Percentiles rank a stretch among this genome's conserved stretches.
phyloP scores from a whole-genome alignment of 257 asterid genomes.

The Linaria vulgaris region DNA sequence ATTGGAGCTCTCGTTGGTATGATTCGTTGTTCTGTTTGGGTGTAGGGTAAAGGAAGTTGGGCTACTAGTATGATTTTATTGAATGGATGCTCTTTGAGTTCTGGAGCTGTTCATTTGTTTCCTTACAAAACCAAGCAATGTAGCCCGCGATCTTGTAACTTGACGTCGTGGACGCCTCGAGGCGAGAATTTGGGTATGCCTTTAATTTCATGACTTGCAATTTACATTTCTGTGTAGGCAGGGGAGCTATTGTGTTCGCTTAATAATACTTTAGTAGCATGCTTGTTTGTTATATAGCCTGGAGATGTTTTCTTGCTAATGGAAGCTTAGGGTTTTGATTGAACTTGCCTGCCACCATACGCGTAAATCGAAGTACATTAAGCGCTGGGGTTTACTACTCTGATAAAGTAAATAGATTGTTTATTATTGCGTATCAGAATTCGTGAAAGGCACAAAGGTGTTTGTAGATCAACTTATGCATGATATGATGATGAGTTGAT shows the following conservation, averaged over 20 bases:
- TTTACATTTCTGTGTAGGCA: background rate
- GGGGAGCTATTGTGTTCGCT: background rate
- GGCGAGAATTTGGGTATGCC: conserved; percentile 44
- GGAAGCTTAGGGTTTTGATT: no score
- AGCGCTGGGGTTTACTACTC: no score
- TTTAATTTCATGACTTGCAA: background rate
- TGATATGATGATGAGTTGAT: no score
- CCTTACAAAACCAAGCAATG: conserved; percentile 35
- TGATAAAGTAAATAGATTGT: no score
- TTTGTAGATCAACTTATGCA: no score
- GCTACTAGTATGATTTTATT: conserved; percentile 47
- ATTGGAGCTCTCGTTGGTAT: background rate
- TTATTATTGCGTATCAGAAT: no score
- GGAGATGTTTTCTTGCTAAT: background rate
- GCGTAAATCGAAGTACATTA: no score
- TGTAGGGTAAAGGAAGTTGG: conserved; percentile 29
- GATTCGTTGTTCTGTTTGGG: background rate
- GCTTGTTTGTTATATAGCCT: background rate
- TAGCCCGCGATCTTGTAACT: conserved; percentile 26
- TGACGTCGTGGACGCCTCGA: conserved; percentile 28
- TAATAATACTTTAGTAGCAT: background rate
- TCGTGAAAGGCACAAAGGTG: no score
- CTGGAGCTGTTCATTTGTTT: conserved; percentile 36
- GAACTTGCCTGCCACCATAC: no score
- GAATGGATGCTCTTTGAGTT: conserved; percentile 42